Evolutionary conservation across 2,329 filamentous ascomycete species (phyloP), one percentile per base, ranked within the genome.

Genomic region (Tympanopsis confertula): DNA sequence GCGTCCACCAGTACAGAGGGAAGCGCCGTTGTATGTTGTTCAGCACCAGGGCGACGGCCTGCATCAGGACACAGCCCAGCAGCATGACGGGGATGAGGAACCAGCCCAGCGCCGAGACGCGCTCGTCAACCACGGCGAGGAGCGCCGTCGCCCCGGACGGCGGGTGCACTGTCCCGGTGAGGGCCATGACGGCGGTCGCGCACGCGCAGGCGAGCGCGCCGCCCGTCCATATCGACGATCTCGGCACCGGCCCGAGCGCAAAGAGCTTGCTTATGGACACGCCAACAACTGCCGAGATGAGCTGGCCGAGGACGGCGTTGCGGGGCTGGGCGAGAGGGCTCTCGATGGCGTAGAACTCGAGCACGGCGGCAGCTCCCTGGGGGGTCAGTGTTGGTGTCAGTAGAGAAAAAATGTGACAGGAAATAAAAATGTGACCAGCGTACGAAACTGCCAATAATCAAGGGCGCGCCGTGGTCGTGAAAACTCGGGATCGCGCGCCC

Each of bases 401-500:
- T 20, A 17, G 24, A 18, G n/a, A 15, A 20, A 14, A n/a, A n/a
- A n/a, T n/a, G n/a, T n/a, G n/a, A n/a, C n/a, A n/a, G n/a, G n/a
- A n/a, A n/a, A n/a, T n/a, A n/a, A n/a, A n/a, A n/a, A n/a, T n/a
- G n/a, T n/a, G n/a, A n/a, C n/a, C n/a, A n/a, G n/a, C n/a, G n/a
- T 63, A 83, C 79, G 55, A 85, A 82, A 54, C 78, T 82, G 37
- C 69, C 80, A 42, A 86, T 64, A n/a, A 84, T 71, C 10, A 76
- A 61, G 1, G 78, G 77, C 1, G 65, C 67, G 19, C 66, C 63
- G 38, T 67, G 64, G 5, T 59, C 52, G 20, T 64, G 51, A 35
- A 85, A 75, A 1, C 61, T 57, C 0, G 70, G 63, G 2, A 82
- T 65, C 33, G 68, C 63, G 38, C 62, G 63, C 24, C 66, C 71